Percentiles rank a stretch among this genome's conserved stretches.
phyloP scores from a whole-genome alignment of 2,329 filamentous ascomycete species.

The Epichloe coenophiala region DNA sequence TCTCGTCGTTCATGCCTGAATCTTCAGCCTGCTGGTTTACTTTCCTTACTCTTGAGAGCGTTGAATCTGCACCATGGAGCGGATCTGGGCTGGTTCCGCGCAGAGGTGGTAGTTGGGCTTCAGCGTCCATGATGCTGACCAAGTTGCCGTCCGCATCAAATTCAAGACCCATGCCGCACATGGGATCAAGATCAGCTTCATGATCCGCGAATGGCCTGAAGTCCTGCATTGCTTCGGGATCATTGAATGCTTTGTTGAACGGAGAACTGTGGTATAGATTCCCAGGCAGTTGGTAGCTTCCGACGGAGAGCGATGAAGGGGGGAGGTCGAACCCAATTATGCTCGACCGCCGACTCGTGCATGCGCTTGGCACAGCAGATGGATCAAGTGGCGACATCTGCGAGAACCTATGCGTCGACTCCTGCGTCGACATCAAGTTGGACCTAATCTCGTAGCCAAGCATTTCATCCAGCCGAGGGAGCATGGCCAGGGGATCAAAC shows the following conservation, averaged over 20 bases:
- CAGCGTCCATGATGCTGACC: conserved; percentile 25
- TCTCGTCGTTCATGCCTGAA: neutral
- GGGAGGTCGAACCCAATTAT: conserved; percentile 19
- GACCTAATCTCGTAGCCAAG: conserved; percentile 23
- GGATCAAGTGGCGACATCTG: conserved; percentile 28
- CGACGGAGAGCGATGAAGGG: conserved; percentile 22
- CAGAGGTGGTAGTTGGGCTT: conserved; percentile 31
- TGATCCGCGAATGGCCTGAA: conserved; percentile 25
- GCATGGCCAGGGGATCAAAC: conserved; percentile 35
- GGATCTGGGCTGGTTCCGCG: conserved; percentile 2
- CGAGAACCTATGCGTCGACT: conserved; percentile 24
- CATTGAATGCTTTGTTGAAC: conserved; percentile 10
- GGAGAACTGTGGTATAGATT: conserved; percentile 22
- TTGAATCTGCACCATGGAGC: neutral
- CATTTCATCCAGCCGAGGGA: conserved; percentile 20
- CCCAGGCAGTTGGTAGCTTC: conserved; percentile 19
- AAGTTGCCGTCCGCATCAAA: conserved; percentile 40
- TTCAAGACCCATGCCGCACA: conserved; percentile 31
- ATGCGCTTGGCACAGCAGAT: conserved; percentile 17
- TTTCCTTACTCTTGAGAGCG: neutral
- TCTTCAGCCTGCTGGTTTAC: neutral
- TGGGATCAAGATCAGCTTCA: conserved; percentile 22
- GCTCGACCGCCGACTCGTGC: conserved; percentile 15
- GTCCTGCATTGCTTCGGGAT: conserved; percentile 10
- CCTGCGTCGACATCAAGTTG: conserved; percentile 22